Percentiles rank a stretch among this genome's conserved stretches.
Evolutionary conservation across 2,329 filamentous ascomycete species (phyloP).

Genomic region (Fusarium papillatum): DNA sequence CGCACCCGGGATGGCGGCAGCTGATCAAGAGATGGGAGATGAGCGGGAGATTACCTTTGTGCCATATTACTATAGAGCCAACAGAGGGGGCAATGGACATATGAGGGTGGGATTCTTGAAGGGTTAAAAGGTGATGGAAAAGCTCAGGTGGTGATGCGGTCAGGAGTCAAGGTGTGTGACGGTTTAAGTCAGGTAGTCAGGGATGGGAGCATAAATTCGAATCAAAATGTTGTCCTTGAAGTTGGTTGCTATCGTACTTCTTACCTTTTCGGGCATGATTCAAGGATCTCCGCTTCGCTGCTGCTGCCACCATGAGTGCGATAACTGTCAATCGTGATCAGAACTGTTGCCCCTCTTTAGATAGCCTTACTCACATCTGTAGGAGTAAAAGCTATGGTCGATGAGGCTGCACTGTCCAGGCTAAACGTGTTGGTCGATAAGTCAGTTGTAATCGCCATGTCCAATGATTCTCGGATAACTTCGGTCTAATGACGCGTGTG

Average conservation of each 20-base stretch:
- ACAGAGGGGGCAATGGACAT: constrained; percentile 23
- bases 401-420: neutral
- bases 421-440: neutral
- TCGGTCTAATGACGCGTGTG: neutral
- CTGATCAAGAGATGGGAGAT: neutral
- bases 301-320: neutral
- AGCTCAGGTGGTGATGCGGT: neutral
- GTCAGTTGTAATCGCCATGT: neutral
- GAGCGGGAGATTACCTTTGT: constrained; percentile 5
- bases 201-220: neutral
- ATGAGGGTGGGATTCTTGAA: constrained; percentile 28
- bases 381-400: neutral
- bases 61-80: constrained; percentile 30
- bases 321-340: neutral
- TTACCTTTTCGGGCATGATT: neutral
- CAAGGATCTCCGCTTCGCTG: neutral
- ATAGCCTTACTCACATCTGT: neutral
- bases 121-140: neutral
- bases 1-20: neutral
- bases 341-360: neutral
- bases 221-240: neutral
- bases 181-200: neutral
- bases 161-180: neutral
- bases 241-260: neutral
- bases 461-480: neutral